These are phyloP conservation scores for Pueraria montana DNA, from an alignment of 306 rosid genomes.

Conservation along the genomic window DNA sequence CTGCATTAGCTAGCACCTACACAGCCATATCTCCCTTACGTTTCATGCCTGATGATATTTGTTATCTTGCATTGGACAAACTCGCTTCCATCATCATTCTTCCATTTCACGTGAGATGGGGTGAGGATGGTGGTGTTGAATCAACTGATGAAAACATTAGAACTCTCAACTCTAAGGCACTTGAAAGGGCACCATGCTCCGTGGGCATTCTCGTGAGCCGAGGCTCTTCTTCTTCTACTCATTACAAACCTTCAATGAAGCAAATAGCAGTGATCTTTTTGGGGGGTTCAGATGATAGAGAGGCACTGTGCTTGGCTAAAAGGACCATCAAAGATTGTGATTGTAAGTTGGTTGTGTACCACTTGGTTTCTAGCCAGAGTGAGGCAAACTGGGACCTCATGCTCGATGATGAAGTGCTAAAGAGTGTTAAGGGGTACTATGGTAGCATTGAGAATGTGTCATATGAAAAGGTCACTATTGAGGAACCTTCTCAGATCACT, in stretches of 20 bases:
- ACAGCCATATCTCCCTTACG: slow-evolving; percentile 55
- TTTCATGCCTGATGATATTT: slow-evolving; percentile 61
- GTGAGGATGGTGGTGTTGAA: slow-evolving; percentile 41
- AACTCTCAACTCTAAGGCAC: slow-evolving; percentile 47
- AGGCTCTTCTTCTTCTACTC: not conserved
- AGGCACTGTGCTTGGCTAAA: slow-evolving; percentile 56
- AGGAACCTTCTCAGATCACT: slow-evolving; percentile 44
- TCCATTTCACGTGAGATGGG: slow-evolving; percentile 61
- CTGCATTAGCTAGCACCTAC: slow-evolving; percentile 32
- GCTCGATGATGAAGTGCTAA: slow-evolving; percentile 48
- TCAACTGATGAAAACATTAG: slow-evolving; percentile 45
- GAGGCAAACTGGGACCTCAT: slow-evolving; percentile 41
- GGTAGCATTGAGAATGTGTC: slow-evolving; percentile 4
- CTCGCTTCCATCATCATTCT: slow-evolving; percentile 51
- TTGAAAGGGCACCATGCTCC: slow-evolving; percentile 58
- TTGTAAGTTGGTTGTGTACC: slow-evolving; percentile 41
- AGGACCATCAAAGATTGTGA: slow-evolving; percentile 30
- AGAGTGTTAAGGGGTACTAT: slow-evolving; percentile 23
- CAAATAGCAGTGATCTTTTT: slow-evolving; percentile 53
- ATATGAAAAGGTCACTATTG: not conserved
- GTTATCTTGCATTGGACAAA: slow-evolving; percentile 57
- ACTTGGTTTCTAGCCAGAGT: not conserved
- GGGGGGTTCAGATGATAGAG: slow-evolving; percentile 63
- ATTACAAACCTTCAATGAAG: not conserved
- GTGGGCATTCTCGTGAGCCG: slow-evolving; percentile 55